These are phyloP conservation scores for Teunomyces barrocoloradensis DNA, from an alignment of 805 yeast genomes.

Conservation along the genomic window DNA sequence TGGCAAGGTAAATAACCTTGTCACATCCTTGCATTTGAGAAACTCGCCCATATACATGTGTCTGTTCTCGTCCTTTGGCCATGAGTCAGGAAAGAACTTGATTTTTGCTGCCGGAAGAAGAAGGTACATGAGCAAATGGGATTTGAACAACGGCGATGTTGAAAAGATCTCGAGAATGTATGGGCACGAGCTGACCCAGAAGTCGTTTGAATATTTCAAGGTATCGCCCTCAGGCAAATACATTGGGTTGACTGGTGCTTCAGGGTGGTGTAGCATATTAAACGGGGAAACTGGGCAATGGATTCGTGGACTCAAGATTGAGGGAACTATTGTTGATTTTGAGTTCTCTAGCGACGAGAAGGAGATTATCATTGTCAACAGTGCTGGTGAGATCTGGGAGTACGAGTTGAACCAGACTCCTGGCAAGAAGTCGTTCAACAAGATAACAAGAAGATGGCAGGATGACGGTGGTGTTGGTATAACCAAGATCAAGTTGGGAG, in stretches of 20 bases:
- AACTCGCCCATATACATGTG: conserved; percentile 82
- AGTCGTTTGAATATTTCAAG: conserved; percentile 83
- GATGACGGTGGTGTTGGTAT: conserved; percentile 86
- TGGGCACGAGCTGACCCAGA: conserved; percentile 85
- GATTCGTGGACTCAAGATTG: conserved; percentile 82
- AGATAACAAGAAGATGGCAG: conserved; percentile 67
- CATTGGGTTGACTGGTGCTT: conserved; percentile 75
- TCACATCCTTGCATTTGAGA: conserved; percentile 75
- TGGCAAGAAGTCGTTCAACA: conserved; percentile 23
- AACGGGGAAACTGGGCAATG: conserved; percentile 81
- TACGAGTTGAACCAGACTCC: conserved; percentile 38
- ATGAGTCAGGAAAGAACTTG: conserved; percentile 27
- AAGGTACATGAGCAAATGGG: conserved; percentile 90
- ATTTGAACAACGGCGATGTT: conserved; percentile 62
- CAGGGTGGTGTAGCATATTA: conserved; percentile 88
- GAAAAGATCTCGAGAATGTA: conserved; percentile 87
- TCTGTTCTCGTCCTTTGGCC: conserved; percentile 46
- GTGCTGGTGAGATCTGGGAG: conserved; percentile 88
- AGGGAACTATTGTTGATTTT: conserved; percentile 82
- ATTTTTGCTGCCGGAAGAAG: conserved; percentile 90
- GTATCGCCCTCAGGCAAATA: conserved; percentile 69
- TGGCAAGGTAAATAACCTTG: conserved; percentile 77
- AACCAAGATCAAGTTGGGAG: conserved; percentile 73
- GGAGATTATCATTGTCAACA: conserved; percentile 56
- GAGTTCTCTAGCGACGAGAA: conserved; percentile 56